These are phyloP conservation scores for Tetracentron sinense DNA, from an alignment of 164 flowering plant genomes.

Conservation along the genomic window DNA sequence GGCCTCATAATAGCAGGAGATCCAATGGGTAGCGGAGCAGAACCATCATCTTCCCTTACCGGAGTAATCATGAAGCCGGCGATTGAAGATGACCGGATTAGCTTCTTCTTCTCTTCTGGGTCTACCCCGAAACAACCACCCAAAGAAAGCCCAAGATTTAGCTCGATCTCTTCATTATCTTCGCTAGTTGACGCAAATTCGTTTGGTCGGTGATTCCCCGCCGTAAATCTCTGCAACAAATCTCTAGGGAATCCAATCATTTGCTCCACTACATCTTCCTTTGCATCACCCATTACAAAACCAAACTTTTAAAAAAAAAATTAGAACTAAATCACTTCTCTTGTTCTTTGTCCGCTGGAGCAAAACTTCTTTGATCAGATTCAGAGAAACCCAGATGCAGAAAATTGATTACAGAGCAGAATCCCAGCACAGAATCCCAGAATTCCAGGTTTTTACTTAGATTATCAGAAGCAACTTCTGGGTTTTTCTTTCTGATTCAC, in stretches of 20 bases:
- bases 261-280: slow-evolving; percentile 26
- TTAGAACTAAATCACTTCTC: background rate
- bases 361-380: slow-evolving; percentile 1
- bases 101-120: slow-evolving; percentile 36
- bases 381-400: background rate
- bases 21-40: slow-evolving; percentile 10
- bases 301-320: background rate
- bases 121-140: too few relatives aligned
- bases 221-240: slow-evolving; percentile 61
- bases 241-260: slow-evolving; percentile 57
- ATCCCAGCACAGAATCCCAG: background rate
- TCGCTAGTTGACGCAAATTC: slow-evolving; percentile 16
- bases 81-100: slow-evolving; percentile 63
- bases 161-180: slow-evolving; percentile 50
- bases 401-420: background rate
- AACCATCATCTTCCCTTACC: slow-evolving; percentile 33
- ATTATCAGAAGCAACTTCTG: too few relatives aligned
- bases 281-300: slow-evolving; percentile 28
- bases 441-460: too few relatives aligned
- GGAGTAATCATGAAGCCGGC: slow-evolving; percentile 46
- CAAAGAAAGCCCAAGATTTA: too few relatives aligned
- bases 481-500: too few relatives aligned
- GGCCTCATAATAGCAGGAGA: slow-evolving; percentile 43
- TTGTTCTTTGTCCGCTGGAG: background rate
- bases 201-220: slow-evolving; percentile 10